Conservation (phyloP, 805 yeast genomes). For the Brettanomyces anomalus region DNA sequence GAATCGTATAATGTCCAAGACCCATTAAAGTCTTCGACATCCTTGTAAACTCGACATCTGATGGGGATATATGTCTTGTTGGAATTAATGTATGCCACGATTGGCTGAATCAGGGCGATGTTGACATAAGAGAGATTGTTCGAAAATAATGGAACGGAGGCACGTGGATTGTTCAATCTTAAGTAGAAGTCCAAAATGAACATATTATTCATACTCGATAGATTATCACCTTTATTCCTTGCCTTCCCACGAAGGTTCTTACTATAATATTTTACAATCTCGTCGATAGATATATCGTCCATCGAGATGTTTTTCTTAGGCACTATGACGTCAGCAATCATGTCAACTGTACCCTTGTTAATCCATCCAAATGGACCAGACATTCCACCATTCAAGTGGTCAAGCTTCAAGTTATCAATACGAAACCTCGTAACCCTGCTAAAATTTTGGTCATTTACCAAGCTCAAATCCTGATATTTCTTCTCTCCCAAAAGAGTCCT, state of each 20-base stretch:
- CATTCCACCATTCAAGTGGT: conserved; percentile 83
- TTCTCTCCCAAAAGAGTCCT: conserved; percentile 11
- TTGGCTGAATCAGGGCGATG: conserved; percentile 86
- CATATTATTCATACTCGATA: conserved; percentile 9
- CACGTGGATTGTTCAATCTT: conserved; percentile 76
- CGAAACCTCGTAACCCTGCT: conserved; percentile 64
- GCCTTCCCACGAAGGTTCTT: conserved; percentile 3
- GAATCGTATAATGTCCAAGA: conserved; percentile 96
- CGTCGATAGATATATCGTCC: conserved; percentile 34
- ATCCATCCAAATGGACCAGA: conserved; percentile 99
- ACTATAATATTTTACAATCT: conserved; percentile 29
- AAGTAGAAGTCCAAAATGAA: conserved; percentile 75
- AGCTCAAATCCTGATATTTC: conserved; percentile 7
- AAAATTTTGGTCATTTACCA: conserved; percentile 12
- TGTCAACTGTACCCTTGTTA: conserved; percentile 81
- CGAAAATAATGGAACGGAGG: conserved; percentile 79
- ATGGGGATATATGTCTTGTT: conserved; percentile 85
- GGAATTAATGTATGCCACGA: conserved; percentile 90
- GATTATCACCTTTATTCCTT: conserved; percentile 1
- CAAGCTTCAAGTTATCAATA: conserved; percentile 77
- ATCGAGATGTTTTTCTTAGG: conserved; percentile 42
- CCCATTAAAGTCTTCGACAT: conserved; percentile 80
- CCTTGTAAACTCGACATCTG: conserved; percentile 71
- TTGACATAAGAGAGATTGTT: conserved; percentile 87
- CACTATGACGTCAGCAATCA: conserved; percentile 83